These are phyloP conservation scores for Dipteronia sinensis DNA, from an alignment of 345 rosid genomes.

Conservation along the genomic window DNA sequence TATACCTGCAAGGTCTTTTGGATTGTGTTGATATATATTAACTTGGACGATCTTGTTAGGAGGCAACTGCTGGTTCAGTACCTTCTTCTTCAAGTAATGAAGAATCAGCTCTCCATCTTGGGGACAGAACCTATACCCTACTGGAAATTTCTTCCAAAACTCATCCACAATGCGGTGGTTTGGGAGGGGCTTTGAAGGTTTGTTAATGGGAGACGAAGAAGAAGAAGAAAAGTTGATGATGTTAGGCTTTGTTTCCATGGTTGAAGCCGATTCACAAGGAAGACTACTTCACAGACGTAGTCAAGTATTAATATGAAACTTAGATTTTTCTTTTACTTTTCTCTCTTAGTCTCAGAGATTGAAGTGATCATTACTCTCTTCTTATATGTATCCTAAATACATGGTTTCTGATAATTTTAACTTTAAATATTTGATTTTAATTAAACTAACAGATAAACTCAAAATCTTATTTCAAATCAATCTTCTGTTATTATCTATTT, in stretches of 20 bases:
- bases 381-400: background rate
- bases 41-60: background rate
- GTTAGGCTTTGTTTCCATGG: background rate
- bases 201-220: background rate
- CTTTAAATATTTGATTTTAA: no score
- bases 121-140: background rate
- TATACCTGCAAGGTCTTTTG: background rate
- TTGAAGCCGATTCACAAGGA: background rate
- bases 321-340: no score
- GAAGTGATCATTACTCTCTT: background rate
- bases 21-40: background rate
- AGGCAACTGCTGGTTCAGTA: background rate
- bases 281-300: background rate
- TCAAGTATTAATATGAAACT: no score
- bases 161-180: background rate
- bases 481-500: background rate
- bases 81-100: background rate
- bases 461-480: background rate
- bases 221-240: background rate
- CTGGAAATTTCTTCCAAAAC: background rate
- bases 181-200: background rate
- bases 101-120: background rate
- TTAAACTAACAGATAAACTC: background rate
- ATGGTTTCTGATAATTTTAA: background rate
- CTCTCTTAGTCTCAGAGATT: background rate